phyloP scores from a whole-genome alignment of 306 rosid species.

The Vigna mungo region DNA sequence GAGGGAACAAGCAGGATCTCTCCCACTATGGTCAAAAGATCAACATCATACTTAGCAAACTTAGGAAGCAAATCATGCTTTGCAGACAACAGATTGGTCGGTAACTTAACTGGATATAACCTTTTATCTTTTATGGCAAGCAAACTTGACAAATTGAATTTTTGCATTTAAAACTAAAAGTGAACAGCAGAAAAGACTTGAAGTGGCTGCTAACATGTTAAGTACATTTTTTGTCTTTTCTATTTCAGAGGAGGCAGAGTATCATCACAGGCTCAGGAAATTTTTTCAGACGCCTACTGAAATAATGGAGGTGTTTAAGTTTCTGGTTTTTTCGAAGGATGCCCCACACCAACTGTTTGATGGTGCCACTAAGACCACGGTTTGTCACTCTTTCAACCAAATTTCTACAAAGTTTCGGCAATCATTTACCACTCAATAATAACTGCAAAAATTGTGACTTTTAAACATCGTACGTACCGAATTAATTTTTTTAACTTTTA shows the following conservation, averaged over 20 bases:
- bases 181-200: not conserved
- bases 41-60: slow-evolving; percentile 59
- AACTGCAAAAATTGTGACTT: not conserved
- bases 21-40: slow-evolving; percentile 67
- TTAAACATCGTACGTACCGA: no score
- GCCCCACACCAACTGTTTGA: slow-evolving; percentile 54
- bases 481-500: no score
- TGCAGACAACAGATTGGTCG: slow-evolving; percentile 60
- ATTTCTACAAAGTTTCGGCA: not conserved
- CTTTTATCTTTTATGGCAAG: not conserved
- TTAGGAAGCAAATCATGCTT: slow-evolving; percentile 51
- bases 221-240: not conserved
- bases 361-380: slow-evolving; percentile 58
- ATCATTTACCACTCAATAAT: not conserved
- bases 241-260: slow-evolving; percentile 43
- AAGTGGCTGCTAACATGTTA: not conserved
- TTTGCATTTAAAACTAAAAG: not conserved
- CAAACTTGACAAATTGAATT: not conserved
- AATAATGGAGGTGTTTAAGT: slow-evolving; percentile 46
- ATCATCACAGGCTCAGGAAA: slow-evolving; percentile 30
- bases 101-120: not conserved
- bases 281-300: slow-evolving; percentile 55
- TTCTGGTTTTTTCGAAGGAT: slow-evolving; percentile 46
- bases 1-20: slow-evolving; percentile 58
- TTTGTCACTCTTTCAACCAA: slow-evolving; percentile 1